Percentiles rank a stretch among this genome's conserved stretches.
Evolutionary conservation across 345 rosid genomes (phyloP).

Genomic region (Sisymbrium altissimum): DNA sequence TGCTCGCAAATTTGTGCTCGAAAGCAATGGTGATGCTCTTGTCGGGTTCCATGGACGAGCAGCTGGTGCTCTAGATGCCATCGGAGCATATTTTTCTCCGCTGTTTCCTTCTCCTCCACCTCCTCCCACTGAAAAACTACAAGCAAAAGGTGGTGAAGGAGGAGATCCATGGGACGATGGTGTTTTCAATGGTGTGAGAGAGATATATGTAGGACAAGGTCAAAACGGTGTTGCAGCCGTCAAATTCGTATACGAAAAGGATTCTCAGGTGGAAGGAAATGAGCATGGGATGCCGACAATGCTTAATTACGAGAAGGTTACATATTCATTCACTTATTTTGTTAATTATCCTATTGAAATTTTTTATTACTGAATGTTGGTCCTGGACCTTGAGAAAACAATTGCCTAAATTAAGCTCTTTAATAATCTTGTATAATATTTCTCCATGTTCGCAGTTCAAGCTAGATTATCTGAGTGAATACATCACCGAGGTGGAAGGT

Average conservation of each 20-base stretch:
- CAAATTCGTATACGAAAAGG: neutral
- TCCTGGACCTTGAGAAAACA: neutral
- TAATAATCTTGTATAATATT: too few relatives aligned
- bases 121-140: neutral
- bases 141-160: neutral
- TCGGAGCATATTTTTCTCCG: neutral
- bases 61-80: neutral
- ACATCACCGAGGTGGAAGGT: neutral
- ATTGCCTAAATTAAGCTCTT: too few relatives aligned
- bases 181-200: neutral
- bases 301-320: neutral
- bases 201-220: neutral
- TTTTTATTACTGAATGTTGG: neutral
- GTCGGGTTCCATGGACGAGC: neutral
- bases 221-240: neutral
- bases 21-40: neutral
- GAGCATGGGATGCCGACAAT: neutral
- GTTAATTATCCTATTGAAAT: neutral
- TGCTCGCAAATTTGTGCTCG: neutral
- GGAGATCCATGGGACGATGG: neutral
- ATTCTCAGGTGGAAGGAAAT: neutral
- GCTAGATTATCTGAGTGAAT: neutral
- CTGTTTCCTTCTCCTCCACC: neutral
- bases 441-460: neutral
- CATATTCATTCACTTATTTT: too few relatives aligned